Base-by-base conservation (phyloP, 371 early-diverging fungal species). In the Mortierella sp. region DNA sequence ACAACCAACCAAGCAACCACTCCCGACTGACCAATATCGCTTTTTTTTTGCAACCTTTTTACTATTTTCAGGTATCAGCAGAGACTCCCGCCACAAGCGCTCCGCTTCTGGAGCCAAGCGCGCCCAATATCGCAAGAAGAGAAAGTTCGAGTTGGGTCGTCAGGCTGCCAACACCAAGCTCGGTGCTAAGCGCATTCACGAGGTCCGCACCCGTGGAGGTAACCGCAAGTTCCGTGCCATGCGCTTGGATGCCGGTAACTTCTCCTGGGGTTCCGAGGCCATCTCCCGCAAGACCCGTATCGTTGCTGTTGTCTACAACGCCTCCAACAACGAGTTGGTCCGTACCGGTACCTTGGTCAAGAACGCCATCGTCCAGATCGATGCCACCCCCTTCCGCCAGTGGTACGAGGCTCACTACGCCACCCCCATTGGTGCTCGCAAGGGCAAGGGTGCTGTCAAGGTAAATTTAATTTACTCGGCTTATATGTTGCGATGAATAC, bases 291-390 rank as follows among this genome's bases (percentile, higher is more conserved):
- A 97, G 92, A 90, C 97, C 72, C 95, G 98, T 89, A 93, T 98
- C 80, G 87, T 97, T 81, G 89, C 92, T 72, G 99, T 99, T 78
- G 94, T 95, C 68, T 99, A 99, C 95, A 99, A 99, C 89, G 94
- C 99, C 78, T 94, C 97, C 86, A 98, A 96, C 96, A 99, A 99
- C 94, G 99, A 99, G 88, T 90, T 99, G 82, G 98, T 99, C 84
- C 97, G 99, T 84, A 99, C 99, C 86, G 99, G 99, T 92, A 99
- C 99, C 66, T 90, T 99, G 54, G 99, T 99, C 60, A 99, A 99
- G 93, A 93, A 96, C 75, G 92, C 95, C 82, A 94, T 99, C 76
- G 93, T 99, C 67, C 98, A 99, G 86, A 91, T 99, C 78, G 98
- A 97, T 87, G 97, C 99, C 81, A 95, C 98, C 72, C 97, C 98